These are phyloP conservation scores for Boletus rubropictus DNA, from an alignment of 768 basidiomycete species.

Conservation along the genomic window DNA sequence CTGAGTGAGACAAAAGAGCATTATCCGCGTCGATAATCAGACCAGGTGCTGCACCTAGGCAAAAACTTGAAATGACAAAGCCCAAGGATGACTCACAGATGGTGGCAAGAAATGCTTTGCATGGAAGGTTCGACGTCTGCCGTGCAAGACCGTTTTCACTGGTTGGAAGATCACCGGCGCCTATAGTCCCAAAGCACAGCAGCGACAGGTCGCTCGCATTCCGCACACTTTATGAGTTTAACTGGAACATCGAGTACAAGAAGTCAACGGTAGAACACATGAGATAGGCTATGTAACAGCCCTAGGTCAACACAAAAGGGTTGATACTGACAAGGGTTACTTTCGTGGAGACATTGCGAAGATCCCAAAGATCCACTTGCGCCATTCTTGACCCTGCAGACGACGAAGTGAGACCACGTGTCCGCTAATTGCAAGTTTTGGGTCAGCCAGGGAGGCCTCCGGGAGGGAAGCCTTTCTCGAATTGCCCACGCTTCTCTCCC, in stretches of 20 bases:
- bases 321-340: constrained; percentile 20
- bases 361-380: constrained; percentile 42
- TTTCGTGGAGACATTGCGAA: constrained; percentile 33
- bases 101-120: constrained; percentile 76
- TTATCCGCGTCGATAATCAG: constrained; percentile 72
- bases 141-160: constrained; percentile 35
- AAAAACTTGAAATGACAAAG: not conserved
- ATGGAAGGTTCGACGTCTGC: constrained; percentile 71
- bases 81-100: constrained; percentile 46
- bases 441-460: constrained; percentile 16
- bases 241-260: constrained; percentile 39
- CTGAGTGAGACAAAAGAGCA: constrained; percentile 69
- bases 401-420: constrained; percentile 34
- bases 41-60: constrained; percentile 56
- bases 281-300: too few relatives aligned
- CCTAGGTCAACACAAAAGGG: not conserved
- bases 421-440: constrained; percentile 16
- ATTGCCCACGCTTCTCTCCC: constrained; percentile 37
- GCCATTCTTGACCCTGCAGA: constrained; percentile 41
- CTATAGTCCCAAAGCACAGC: constrained; percentile 68
- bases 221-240: too few relatives aligned
- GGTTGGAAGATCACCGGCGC: constrained; percentile 14
- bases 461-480: constrained; percentile 35
- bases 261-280: not conserved
- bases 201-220: too few relatives aligned